These are phyloP conservation scores for Umbelopsis ramanniana DNA, from an alignment of 192 early-diverging fungal species.

Conservation along the genomic window DNA sequence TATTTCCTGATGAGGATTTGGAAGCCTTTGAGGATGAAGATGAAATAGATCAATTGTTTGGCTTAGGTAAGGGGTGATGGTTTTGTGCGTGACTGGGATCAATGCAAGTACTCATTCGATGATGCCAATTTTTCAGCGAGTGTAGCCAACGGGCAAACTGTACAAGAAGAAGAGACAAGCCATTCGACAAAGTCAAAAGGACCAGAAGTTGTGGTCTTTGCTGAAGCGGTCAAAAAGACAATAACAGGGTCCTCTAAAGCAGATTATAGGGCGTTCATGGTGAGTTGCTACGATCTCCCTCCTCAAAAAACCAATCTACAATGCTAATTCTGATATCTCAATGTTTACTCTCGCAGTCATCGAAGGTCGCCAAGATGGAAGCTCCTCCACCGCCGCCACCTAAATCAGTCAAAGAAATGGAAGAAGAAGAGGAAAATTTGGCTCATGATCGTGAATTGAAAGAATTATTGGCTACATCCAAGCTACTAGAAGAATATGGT, in stretches of 20 bases:
- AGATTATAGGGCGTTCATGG: conserved; percentile 49
- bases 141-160: not conserved
- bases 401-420: conserved; percentile 27
- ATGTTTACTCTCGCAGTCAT: conserved; percentile 24
- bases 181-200: not conserved
- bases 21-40: not conserved
- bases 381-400: not conserved
- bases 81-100: not conserved
- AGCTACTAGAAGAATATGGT: conserved; percentile 49
- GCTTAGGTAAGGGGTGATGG: not conserved
- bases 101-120: not conserved
- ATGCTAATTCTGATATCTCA: too few relatives aligned
- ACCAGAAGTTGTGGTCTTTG: conserved; percentile 45
- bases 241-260: conserved; percentile 23
- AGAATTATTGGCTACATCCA: conserved; percentile 42
- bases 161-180: not conserved
- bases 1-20: not conserved
- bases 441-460: conserved; percentile 44
- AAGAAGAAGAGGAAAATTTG: conserved; percentile 46
- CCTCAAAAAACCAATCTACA: not conserved
- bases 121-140: not conserved
- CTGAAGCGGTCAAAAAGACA: conserved; percentile 24
- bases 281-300: not conserved
- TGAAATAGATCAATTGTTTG: conserved; percentile 16
- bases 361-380: conserved; percentile 35